Base-by-base conservation (phyloP, 768 basidiomycete genomes). In the Daedalea quercina region DNA sequence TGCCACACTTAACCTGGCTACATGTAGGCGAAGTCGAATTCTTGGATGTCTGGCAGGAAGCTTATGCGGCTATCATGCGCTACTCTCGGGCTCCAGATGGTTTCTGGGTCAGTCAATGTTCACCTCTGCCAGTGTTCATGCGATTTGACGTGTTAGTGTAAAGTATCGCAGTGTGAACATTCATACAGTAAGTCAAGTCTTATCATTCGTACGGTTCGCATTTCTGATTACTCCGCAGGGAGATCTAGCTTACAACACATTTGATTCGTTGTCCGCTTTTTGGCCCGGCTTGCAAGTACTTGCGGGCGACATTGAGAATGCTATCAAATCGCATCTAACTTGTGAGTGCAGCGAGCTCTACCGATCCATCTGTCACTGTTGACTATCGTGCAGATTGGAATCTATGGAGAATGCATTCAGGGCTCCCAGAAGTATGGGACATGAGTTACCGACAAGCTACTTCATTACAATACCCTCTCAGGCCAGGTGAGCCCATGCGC, bases 211-310 rank as follows among this genome's bases (percentile, higher is more conserved):
- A 11, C 11, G 28, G 28, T 11, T 31, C 28, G 11, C 11, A 11
- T 6, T 33, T 17, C 44, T 17, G 13, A 22, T 15, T 13, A 47
- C 70, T 81, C 73, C 28, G 11, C 4, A 25, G 92, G 65, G 94
- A 19, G 85, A 90, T 54, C 73, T 82, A 4, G 76, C 84, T 7
- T 90, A 85, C 62, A 70, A 76, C 43, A 87, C 84, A n/a, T 74
- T 95, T n/a, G 96, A 99, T 66, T 96, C 93, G 1, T 72, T 99
- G 15, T 91, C 93, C 1, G 94, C 96, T 1, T 99, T 98, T 67
- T 93, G 94, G 84, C 92, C 95, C n/a, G 96, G 94, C 20, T 73
- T 97, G 15, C 95, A 96, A 69, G 88, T 94, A 9, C 70, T 92
- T 12, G 82, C 84, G 3, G 90, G 89, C 19, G 90, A 96, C 70